These are phyloP conservation scores for Ceratocystis variospora DNA, from an alignment of 2,329 filamentous ascomycete genomes.

Conservation along the genomic window DNA sequence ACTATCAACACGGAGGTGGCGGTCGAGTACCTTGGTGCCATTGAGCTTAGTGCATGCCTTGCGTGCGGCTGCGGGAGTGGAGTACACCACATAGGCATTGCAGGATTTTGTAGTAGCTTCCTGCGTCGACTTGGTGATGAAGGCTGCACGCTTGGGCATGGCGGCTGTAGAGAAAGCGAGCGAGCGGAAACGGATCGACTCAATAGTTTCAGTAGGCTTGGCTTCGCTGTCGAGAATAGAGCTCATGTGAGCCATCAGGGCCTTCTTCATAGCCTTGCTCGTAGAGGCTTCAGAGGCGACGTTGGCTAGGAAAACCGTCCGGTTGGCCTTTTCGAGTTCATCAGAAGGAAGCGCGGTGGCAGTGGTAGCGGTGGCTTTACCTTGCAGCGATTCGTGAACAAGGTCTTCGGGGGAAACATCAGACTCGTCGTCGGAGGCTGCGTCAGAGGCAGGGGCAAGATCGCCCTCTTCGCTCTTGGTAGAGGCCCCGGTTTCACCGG, in stretches of 20 bases:
- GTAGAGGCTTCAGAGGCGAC: conserved; percentile 72
- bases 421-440: conserved; percentile 30
- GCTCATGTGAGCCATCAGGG: conserved; percentile 60
- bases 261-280: conserved; percentile 68
- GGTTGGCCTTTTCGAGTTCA: conserved; percentile 70
- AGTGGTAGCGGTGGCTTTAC: conserved; percentile 20
- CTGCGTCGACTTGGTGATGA: conserved; percentile 81
- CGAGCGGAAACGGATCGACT: conserved; percentile 88
- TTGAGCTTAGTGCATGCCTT: conserved; percentile 67
- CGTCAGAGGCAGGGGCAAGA: conserved; percentile 21
- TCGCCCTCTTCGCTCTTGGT: conserved; percentile 36
- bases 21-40: conserved; percentile 66
- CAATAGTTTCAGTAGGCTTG: conserved; percentile 54
- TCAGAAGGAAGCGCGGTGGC: neutral
- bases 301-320: conserved; percentile 88
- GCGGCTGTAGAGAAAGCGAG: conserved; percentile 65
- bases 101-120: conserved; percentile 80
- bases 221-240: conserved; percentile 50
- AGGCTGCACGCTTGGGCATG: conserved; percentile 88
- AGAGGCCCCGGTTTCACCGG: conserved; percentile 28
- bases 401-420: conserved; percentile 26
- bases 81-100: conserved; percentile 89
- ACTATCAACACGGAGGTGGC: conserved; percentile 81
- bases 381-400: conserved; percentile 44
- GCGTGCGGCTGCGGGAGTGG: conserved; percentile 57